Base-by-base conservation (phyloP, 2,329 filamentous ascomycete species). In the Pestalotiopsis fici region DNA sequence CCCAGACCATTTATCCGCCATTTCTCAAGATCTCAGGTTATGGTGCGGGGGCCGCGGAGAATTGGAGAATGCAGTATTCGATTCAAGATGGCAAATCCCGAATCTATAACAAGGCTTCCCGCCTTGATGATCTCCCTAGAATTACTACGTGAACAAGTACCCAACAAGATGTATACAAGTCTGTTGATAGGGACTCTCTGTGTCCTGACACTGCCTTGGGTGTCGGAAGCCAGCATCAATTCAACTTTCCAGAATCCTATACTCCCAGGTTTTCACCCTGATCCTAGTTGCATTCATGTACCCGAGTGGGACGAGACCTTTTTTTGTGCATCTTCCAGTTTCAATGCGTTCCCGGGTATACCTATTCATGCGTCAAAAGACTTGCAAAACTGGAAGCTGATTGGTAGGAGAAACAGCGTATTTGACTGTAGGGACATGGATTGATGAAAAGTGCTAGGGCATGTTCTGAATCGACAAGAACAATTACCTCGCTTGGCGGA, bases 301-400 rank as follows among this genome's bases (percentile, higher is more conserved):
- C 71, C 75, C 3, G 74, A 79, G 31, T 76, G 73, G 75, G 71
- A 81, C 39, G 70, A 77, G 27, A 82, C 79, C 0, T 83, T 81
- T 71, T 84, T 82, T 73, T 82, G 82, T 64, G 81, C 80, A 1
- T 78, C 78, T 2, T 83, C 82, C 1, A 81, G 78, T n/a, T 85
- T 85, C 72, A 75, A 80, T 63, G 76, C 78, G 1, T 84, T 82
- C 59, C 83, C 83, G 0, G 82, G 82, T 0, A 74, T 84, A 1
- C 82, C 82, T 1, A 75, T 85, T 25, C 80, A 84, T 66, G 79
- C 79, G 5, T 81, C 78, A 67, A 79, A 78, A 59, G 81, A 85
- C 69, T 71, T 85, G n/a, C 71, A 76, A 23, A 78, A 79, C 65
- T 84, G 81, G 81, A 76, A 76, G 54, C 69, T 76, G 11, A 71